Evolutionary conservation across 2,329 filamentous ascomycete genomes (phyloP), one percentile per base, ranked within the genome.

Genomic region (Colletotrichum coccodes): DNA sequence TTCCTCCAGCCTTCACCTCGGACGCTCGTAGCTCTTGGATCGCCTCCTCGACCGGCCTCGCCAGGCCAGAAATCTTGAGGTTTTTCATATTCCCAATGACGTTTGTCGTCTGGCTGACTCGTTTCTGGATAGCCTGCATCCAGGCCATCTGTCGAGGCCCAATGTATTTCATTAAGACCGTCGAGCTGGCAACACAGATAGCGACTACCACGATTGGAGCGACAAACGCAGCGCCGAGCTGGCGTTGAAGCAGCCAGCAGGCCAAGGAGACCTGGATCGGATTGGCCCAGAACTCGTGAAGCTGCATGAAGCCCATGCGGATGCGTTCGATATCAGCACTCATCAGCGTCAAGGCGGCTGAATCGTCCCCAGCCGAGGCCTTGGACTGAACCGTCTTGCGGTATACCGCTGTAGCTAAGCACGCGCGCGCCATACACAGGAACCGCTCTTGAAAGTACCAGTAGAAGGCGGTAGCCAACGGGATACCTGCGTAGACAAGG

Each of bases 291-390:
- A 47, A 28, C 12, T 47, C 44, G 6, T 47, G 44, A 7, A 47
- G 4, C 2, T 47, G 12, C 34, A 21, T 26, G 18, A 30, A 8
- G 1, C 80, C 83, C 0, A 72, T 53, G 1, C 77, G 72, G 2
- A 85, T 79, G 6, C 79, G 76, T 63, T 85, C 83, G 14, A 85
- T 76, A 61, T 86, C 84, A 1, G 81, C 79, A 61, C 79, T 83
- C 83, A 86, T 86, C 3, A 85, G 75, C 0, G 84, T 85, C 42
- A 85, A 70, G 0, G 82, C 78, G 0, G 81, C 79, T 8, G 79
- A 76, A n/a, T 82, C 77, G 34, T 80, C 78, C 4, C 77, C 73
- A 0, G 75, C 71, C 0, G n/a, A 23, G 8, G 11, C 6, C 8
- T 44, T 21, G 40, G n/a, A 6, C n/a, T 44, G 40, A 11, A 23